These are phyloP conservation scores for Thalassiosira exigua DNA, from an alignment of 352 stramenopile genomes.

Conservation along the genomic window DNA sequence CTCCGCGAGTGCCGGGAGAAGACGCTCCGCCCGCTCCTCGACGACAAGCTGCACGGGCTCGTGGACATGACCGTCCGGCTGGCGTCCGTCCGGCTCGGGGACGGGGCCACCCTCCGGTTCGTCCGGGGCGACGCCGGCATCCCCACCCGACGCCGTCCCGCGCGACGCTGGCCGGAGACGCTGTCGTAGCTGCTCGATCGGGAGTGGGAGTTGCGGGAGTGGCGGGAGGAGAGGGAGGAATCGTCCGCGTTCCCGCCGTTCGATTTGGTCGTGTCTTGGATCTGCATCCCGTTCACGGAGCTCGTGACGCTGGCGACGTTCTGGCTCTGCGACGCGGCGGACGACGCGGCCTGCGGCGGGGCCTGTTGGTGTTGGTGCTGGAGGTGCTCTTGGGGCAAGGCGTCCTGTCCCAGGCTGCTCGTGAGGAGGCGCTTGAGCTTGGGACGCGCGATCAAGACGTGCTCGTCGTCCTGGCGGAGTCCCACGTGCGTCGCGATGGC, in stretches of 20 bases:
- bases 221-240: constrained; percentile 37
- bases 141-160: neutral
- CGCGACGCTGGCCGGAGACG: constrained; percentile 13
- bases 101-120: constrained; percentile 25
- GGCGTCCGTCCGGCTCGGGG: constrained; percentile 7
- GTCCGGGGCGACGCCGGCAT: neutral
- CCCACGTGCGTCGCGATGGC: constrained; percentile 52
- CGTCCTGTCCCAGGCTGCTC: constrained; percentile 37
- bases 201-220: constrained; percentile 29
- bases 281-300: constrained; percentile 46
- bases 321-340: neutral
- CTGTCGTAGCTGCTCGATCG: constrained; percentile 45
- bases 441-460: constrained; percentile 33
- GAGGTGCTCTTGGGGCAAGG: neutral
- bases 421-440: constrained; percentile 54
- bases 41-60: constrained; percentile 48
- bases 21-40: constrained; percentile 32
- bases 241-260: constrained; percentile 13
- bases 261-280: constrained; percentile 32
- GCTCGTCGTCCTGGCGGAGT: constrained; percentile 46
- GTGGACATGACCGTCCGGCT: constrained; percentile 47
- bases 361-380: constrained; percentile 28
- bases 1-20: constrained; percentile 41
- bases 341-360: neutral
- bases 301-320: constrained; percentile 34